phyloP scores from a whole-genome alignment of 2,329 filamentous ascomycete genomes.

The Gaeumannomyces sp. region DNA sequence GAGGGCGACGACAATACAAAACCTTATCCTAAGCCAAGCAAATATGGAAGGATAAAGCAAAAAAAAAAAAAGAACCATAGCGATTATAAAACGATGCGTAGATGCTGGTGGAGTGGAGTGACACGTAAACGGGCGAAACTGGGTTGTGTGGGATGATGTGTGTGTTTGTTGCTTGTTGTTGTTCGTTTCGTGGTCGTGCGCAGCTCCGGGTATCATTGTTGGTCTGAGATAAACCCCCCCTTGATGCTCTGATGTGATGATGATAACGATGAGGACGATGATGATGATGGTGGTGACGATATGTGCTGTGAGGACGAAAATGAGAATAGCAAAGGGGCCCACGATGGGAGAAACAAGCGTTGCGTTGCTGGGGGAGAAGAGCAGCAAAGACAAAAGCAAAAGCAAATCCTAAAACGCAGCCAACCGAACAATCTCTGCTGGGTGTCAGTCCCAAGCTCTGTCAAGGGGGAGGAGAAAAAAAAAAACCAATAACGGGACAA shows the following conservation, averaged over 20 bases:
- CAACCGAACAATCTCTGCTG: too few relatives aligned
- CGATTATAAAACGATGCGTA: conserved; percentile 8
- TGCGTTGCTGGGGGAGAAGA: neutral
- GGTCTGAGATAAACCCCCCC: conserved; percentile 14
- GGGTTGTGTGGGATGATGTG: conserved; percentile 1
- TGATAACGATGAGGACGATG: too few relatives aligned
- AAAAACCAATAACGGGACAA: neutral
- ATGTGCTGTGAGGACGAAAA: conserved; percentile 6
- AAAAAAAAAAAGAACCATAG: conserved; percentile 13
- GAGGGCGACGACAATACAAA: neutral
- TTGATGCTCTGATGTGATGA: too few relatives aligned
- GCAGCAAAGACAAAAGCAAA: neutral
- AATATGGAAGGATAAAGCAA: conserved; percentile 1
- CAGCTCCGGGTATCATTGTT: conserved; percentile 21
- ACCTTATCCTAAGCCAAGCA: neutral
- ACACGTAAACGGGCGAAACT: conserved; percentile 5
- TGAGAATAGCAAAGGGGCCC: conserved; percentile 7
- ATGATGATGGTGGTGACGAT: conserved; percentile 1
- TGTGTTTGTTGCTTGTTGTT: conserved; percentile 2
- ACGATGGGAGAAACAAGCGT: neutral
- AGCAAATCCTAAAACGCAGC: too few relatives aligned
- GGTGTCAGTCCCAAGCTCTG: too few relatives aligned
- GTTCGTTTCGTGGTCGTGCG: conserved; percentile 13
- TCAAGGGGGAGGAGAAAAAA: too few relatives aligned
- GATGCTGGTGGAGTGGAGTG: conserved; percentile 15